phyloP scores from a whole-genome alignment of 352 stramenopile species.

The Pythium monospermum region DNA sequence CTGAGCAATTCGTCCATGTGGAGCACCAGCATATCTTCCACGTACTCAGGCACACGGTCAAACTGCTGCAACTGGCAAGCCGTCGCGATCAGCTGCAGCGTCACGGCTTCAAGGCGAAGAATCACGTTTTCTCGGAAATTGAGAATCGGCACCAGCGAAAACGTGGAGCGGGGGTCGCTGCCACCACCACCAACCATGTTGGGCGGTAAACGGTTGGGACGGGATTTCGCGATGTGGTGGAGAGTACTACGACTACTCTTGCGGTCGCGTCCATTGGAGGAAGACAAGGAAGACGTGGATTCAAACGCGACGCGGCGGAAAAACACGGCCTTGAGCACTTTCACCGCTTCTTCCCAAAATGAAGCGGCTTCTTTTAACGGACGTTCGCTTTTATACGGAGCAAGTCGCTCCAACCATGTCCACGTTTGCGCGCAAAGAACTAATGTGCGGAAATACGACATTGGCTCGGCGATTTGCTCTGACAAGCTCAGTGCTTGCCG shows the following conservation, averaged over 20 bases:
- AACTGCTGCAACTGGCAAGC: constrained; percentile 80
- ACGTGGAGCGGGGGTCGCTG: constrained; percentile 32
- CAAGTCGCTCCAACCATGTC: constrained; percentile 72
- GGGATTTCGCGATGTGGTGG: constrained; percentile 22
- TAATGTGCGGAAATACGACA: constrained; percentile 49
- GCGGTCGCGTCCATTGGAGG: no score
- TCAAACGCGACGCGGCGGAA: constrained; percentile 74
- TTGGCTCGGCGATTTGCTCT: constrained; percentile 59
- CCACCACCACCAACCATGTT: constrained; percentile 1
- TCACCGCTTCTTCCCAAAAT: constrained; percentile 78
- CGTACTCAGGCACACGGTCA: constrained; percentile 65
- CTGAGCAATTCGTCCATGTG: constrained; percentile 78
- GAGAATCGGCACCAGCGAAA: constrained; percentile 71
- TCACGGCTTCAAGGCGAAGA: constrained; percentile 55
- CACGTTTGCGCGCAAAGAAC: constrained; percentile 68
- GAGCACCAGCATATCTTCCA: constrained; percentile 54
- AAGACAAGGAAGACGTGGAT: no score
- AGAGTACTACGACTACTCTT: constrained; percentile 14
- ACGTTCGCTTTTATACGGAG: constrained; percentile 73
- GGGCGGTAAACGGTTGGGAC: constrained; percentile 3
- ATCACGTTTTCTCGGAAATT: constrained; percentile 83
- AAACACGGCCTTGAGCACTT: constrained; percentile 71
- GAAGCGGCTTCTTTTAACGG: constrained; percentile 68
- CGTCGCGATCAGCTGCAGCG: constrained; percentile 61
- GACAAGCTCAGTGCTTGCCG: constrained; percentile 55